These are phyloP conservation scores for Draba incana DNA, from an alignment of 345 rosid genomes.

Conservation along the genomic window DNA sequence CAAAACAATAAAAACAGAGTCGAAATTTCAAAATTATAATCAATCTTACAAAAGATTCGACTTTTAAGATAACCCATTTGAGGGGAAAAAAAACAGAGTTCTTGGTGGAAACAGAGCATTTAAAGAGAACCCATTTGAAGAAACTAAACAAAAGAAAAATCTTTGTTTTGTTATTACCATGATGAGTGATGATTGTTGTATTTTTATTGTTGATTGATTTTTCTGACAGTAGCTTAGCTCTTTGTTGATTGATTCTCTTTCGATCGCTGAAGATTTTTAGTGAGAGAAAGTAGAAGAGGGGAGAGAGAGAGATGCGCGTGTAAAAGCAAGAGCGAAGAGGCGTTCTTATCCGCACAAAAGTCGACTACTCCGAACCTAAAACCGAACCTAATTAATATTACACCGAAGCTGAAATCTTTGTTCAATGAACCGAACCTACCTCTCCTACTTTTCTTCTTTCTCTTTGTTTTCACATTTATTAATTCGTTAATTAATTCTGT, in stretches of 20 bases:
- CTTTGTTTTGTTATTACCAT: conserved; percentile 40
- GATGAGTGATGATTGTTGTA: conserved; percentile 68
- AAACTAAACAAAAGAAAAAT: background rate
- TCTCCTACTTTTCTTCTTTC: conserved; percentile 48
- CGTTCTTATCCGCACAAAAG: conserved; percentile 71
- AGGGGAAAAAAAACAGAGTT: background rate
- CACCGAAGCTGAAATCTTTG: conserved; percentile 43
- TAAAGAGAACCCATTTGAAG: conserved; percentile 16
- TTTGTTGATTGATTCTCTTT: conserved; percentile 32
- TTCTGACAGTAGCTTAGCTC: conserved; percentile 50
- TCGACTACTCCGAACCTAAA: conserved; percentile 37
- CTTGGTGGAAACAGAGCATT: conserved; percentile 30
- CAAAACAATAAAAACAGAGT: too few species aligned
- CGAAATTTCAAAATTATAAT: background rate
- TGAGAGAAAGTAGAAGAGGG: conserved; percentile 23
- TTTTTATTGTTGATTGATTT: conserved; percentile 57
- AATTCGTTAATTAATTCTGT: background rate
- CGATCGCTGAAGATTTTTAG: conserved; percentile 67
- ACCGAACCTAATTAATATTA: conserved; percentile 20
- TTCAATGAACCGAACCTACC: conserved; percentile 63
- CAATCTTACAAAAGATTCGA: background rate
- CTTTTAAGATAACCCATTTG: conserved; percentile 5
- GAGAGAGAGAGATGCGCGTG: conserved; percentile 32
- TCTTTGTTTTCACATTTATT: conserved; percentile 29
- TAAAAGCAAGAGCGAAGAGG: conserved; percentile 36